Evolutionary conservation across 768 basidiomycete genomes (phyloP).

Genomic region (Tylopilus intermedius): DNA sequence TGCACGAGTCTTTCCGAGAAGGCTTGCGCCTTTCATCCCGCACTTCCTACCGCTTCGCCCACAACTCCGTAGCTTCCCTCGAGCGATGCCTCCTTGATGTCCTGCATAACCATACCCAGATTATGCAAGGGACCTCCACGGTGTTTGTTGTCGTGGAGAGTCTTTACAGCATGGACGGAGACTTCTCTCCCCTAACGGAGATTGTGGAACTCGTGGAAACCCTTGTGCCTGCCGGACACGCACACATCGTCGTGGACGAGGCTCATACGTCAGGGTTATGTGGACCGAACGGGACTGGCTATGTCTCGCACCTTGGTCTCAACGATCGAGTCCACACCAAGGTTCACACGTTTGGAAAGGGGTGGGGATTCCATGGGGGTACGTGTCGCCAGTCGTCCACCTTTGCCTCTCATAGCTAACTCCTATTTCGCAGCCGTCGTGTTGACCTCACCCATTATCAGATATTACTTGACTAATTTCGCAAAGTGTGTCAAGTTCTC

Average conservation of each 20-base stretch:
- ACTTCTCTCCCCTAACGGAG: slow-evolving; percentile 42
- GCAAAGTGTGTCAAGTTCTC: slow-evolving; percentile 17
- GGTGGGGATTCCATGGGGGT: slow-evolving; percentile 19
- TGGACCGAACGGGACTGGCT: slow-evolving; percentile 44
- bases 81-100: slow-evolving; percentile 21
- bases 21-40: slow-evolving; percentile 40
- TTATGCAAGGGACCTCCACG: slow-evolving; percentile 23
- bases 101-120: slow-evolving; percentile 21
- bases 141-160: slow-evolving; percentile 51
- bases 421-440: slow-evolving; percentile 11
- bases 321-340: slow-evolving; percentile 41
- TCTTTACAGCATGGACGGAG: slow-evolving; percentile 61
- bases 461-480: slow-evolving; percentile 20
- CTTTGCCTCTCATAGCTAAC: background rate
- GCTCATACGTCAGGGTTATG: slow-evolving; percentile 53
- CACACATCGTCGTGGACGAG: slow-evolving; percentile 51
- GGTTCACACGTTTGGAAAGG: slow-evolving; percentile 55
- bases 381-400: slow-evolving; percentile 3
- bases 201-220: slow-evolving; percentile 38
- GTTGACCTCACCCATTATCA: slow-evolving; percentile 15
- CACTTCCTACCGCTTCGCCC: slow-evolving; percentile 34
- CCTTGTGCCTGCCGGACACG: slow-evolving; percentile 33
- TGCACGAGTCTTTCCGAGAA: slow-evolving; percentile 50
- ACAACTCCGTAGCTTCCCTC: slow-evolving; percentile 41
- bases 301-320: slow-evolving; percentile 38